A percentile compares a stretch with the other conserved stretches of the same genome.
These are phyloP conservation scores for Mycena filopes DNA, from an alignment of 768 basidiomycete species.

Conservation along the genomic window DNA sequence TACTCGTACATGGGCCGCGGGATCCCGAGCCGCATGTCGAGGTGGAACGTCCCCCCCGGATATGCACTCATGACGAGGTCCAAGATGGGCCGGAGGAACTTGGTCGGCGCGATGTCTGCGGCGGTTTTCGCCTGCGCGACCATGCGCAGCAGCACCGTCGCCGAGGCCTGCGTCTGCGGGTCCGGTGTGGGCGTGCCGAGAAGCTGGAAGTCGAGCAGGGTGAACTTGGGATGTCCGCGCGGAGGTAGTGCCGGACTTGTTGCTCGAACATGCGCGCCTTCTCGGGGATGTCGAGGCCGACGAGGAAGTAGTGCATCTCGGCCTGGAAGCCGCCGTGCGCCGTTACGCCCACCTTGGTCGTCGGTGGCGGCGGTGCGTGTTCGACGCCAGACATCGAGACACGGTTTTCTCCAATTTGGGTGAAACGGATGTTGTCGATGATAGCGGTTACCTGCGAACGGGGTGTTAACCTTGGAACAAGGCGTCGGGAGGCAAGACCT, in stretches of 20 bases:
- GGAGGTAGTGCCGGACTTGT: conserved; percentile 23
- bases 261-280: conserved; percentile 35
- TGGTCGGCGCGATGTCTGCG: conserved; percentile 9
- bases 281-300: conserved; percentile 26
- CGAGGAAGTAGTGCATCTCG: conserved; percentile 28
- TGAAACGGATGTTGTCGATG: conserved; percentile 25
- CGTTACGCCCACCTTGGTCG: conserved; percentile 32
- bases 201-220: conserved; percentile 29
- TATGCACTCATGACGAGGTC: conserved; percentile 32
- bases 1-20: conserved; percentile 30
- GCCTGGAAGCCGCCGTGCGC: conserved; percentile 33
- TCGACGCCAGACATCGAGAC: conserved; percentile 29
- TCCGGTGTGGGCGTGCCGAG: conserved; percentile 23
- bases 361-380: conserved; percentile 28
- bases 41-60: conserved; percentile 30
- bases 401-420: conserved; percentile 27
- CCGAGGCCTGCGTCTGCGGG: conserved; percentile 18
- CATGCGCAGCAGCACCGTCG: conserved; percentile 25
- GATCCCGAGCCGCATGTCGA: conserved; percentile 21
- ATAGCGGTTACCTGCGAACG: conserved; percentile 30
- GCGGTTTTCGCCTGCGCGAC: conserved; percentile 27
- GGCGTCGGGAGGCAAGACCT: neutral
- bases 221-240: conserved; percentile 5
- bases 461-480: too few relatives aligned
- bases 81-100: conserved; percentile 26